A percentile compares a stretch with the other conserved stretches of the same genome.
Evolutionary conservation across 495 filamentous ascomycete genomes (phyloP).

Genomic region (Penicillium subrubescens): DNA sequence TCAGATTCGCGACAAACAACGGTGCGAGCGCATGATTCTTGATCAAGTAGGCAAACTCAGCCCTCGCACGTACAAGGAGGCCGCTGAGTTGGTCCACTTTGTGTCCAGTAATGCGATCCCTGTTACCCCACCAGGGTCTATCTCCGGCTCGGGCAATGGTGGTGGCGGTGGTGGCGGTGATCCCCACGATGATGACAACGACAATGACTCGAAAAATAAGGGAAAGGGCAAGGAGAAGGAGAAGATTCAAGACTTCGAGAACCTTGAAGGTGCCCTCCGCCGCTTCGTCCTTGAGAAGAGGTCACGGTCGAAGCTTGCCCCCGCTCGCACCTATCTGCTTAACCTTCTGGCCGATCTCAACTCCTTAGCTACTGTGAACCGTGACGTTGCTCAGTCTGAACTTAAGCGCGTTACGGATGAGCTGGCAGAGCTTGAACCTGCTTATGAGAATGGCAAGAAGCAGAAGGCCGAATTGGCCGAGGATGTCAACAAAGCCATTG

Average conservation of each 20-base stretch:
- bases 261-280: slow-evolving; percentile 82
- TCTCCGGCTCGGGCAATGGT: slow-evolving; percentile 53
- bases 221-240: slow-evolving; percentile 90
- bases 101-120: slow-evolving; percentile 96
- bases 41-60: slow-evolving; percentile 85
- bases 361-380: slow-evolving; percentile 81
- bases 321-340: slow-evolving; percentile 93
- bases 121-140: slow-evolving; percentile 57
- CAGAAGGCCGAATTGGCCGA: slow-evolving; percentile 81
- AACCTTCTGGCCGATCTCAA: slow-evolving; percentile 88
- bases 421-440: slow-evolving; percentile 79
- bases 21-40: slow-evolving; percentile 86
- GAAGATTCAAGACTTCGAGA: slow-evolving; percentile 84
- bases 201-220: slow-evolving; percentile 62
- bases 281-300: slow-evolving; percentile 96
- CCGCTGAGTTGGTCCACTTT: slow-evolving; percentile 91
- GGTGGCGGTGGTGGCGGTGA: slow-evolving; percentile 57
- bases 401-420: slow-evolving; percentile 81
- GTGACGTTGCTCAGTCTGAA: slow-evolving; percentile 82
- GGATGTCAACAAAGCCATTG: slow-evolving; percentile 77
- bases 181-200: slow-evolving; percentile 59
- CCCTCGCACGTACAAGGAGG: slow-evolving; percentile 89
- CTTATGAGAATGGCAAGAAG: slow-evolving; percentile 79
- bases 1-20: slow-evolving; percentile 84
- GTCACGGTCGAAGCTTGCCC: slow-evolving; percentile 91